Percentiles rank a stretch among this genome's conserved stretches.
Conservation (phyloP, 1,284 basidiomycete species). For the Somion occarium region DNA sequence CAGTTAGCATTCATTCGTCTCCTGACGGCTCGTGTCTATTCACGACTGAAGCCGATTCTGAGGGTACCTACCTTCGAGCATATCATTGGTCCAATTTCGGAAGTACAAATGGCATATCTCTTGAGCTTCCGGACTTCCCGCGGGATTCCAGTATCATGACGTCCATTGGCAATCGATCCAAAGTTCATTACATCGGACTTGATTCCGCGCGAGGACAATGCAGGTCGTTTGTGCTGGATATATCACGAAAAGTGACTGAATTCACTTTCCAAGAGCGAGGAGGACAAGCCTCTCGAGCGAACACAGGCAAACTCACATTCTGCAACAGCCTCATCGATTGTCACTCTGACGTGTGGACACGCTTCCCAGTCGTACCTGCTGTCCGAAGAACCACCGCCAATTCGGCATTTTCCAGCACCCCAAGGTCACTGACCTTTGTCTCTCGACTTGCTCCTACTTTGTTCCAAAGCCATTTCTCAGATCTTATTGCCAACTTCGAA, state of each 20-base stretch:
- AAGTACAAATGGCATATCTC: constrained; percentile 37
- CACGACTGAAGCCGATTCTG: constrained; percentile 23
- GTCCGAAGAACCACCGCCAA: constrained; percentile 43
- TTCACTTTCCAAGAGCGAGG: constrained; percentile 46
- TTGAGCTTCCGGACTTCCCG: constrained; percentile 28
- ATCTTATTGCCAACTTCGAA: constrained; percentile 44
- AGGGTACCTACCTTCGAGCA: constrained; percentile 25
- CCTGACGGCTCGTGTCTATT: constrained; percentile 53
- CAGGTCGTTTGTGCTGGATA: constrained; percentile 41
- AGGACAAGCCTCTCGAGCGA: constrained; percentile 12
- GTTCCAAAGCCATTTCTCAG: constrained; percentile 38
- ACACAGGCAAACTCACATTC: constrained; percentile 19
- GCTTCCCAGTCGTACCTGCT: constrained; percentile 55
- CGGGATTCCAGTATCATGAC: constrained; percentile 31
- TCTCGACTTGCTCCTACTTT: constrained; percentile 31
- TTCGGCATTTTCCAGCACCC: constrained; percentile 26
- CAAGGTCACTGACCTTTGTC: constrained; percentile 38
- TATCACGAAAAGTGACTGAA: constrained; percentile 50
- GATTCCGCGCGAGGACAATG: constrained; percentile 26
- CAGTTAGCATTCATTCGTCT: constrained; percentile 34
- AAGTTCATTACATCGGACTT: constrained; percentile 39
- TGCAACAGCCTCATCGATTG: constrained; percentile 55
- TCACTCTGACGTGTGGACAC: constrained; percentile 57
- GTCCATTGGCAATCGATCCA: constrained; percentile 37
- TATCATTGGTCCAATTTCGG: constrained; percentile 58